Evolutionary conservation across 2,329 filamentous ascomycete genomes (phyloP).

Genomic region (Emydomyces testavorans): DNA sequence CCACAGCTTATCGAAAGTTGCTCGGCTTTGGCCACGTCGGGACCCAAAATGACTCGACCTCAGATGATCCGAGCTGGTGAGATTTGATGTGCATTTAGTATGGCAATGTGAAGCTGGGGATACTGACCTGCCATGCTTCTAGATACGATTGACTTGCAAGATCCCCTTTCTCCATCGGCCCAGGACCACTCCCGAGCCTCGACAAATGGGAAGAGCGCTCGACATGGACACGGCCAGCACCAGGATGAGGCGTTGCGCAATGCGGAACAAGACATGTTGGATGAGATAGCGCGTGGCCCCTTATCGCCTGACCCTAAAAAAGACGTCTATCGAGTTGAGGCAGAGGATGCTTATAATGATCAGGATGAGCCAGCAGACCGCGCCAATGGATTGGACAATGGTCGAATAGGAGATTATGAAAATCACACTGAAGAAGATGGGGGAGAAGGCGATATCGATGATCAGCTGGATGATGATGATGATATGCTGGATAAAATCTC

Average conservation of each 20-base stretch:
- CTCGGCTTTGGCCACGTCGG: neutral
- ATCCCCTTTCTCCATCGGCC: slow-evolving; percentile 65
- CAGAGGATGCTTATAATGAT: slow-evolving; percentile 25
- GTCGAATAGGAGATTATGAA: slow-evolving; percentile 17
- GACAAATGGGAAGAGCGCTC: slow-evolving; percentile 41
- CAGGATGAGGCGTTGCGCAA: slow-evolving; percentile 76
- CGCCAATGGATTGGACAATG: slow-evolving; percentile 17
- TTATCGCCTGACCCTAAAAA: slow-evolving; percentile 47
- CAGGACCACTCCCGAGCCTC: slow-evolving; percentile 57
- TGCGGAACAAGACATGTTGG: slow-evolving; percentile 62
- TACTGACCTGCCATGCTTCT: slow-evolving; percentile 14
- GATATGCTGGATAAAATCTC: slow-evolving; percentile 99
- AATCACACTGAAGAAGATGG: slow-evolving; percentile 32
- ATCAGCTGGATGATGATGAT: slow-evolving; percentile 53
- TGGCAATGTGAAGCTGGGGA: neutral
- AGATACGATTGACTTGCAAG: slow-evolving; percentile 95
- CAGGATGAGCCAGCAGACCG: slow-evolving; percentile 24
- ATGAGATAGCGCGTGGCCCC: slow-evolving; percentile 57
- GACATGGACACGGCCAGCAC: slow-evolving; percentile 55
- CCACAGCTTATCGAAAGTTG: neutral
- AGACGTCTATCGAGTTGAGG: slow-evolving; percentile 25
- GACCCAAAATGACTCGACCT: slow-evolving; percentile 31
- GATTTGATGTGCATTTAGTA: slow-evolving; percentile 13
- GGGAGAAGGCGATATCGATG: slow-evolving; percentile 54
- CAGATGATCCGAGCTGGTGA: slow-evolving; percentile 39